Evolutionary conservation across 2,329 filamentous ascomycete genomes (phyloP).

Genomic region (Trichoderma arundinaceum): DNA sequence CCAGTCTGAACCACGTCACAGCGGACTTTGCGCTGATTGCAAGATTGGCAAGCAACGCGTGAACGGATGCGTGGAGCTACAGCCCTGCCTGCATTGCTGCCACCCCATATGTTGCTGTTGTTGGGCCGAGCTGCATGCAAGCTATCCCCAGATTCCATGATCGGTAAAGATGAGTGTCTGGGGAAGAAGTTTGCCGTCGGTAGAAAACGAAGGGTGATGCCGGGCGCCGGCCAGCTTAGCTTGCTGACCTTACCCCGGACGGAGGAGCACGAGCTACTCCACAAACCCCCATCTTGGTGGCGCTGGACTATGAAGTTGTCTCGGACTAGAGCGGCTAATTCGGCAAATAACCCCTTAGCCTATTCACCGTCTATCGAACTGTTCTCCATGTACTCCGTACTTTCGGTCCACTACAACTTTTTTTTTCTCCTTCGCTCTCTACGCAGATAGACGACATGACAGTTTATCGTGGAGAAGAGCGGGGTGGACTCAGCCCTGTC

Average conservation of each 20-base stretch:
- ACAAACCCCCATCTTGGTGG: constrained; percentile 15
- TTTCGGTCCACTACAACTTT: background rate
- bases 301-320: background rate
- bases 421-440: background rate
- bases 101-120: background rate
- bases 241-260: constrained; percentile 1
- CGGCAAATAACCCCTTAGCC: constrained; percentile 5
- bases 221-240: constrained; percentile 2
- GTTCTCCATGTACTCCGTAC: background rate
- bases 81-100: background rate
- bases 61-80: constrained; percentile 11
- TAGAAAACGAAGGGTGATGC: background rate
- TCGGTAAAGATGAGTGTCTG: constrained; percentile 18
- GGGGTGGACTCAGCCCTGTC: background rate
- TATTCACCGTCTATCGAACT: background rate
- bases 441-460: background rate
- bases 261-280: constrained; percentile 6
- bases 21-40: constrained; percentile 22
- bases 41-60: constrained; percentile 11
- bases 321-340: constrained; percentile 19
- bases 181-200: constrained; percentile 22
- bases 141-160: constrained; percentile 22
- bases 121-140: constrained; percentile 4
- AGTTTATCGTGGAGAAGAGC: background rate
- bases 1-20: constrained; percentile 22